Evolutionary conservation across 2,329 filamentous ascomycete genomes (phyloP), one percentile per base, ranked within the genome.

Genomic region (Fusarium marasasianum): DNA sequence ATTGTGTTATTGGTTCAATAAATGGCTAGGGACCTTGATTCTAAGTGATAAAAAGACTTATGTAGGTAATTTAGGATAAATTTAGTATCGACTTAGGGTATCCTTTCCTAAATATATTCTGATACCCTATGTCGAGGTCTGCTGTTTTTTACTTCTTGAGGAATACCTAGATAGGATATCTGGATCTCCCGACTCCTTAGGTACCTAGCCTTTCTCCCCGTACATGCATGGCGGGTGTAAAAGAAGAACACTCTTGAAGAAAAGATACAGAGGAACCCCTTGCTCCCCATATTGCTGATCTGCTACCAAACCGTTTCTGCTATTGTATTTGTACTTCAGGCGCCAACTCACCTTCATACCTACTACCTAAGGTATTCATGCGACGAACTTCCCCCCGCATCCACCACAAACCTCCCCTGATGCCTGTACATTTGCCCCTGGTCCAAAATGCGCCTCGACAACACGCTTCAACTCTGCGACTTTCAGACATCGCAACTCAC

Each of bases 401-500:
- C 81, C 81, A 22, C 84, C 84, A 26, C 84, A 85, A 8, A 79
- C 74, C 43, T 84, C 81, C 3, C 78, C 80, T 8, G 80, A 78
- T 10, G 80, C 73, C 33, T 82, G 80, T 5, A 82, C 71, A 35
- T 70, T 66, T 9, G 78, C 76, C 3, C 78, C 80, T 1, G 73
- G 60, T 1, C 80, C 80, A 9, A 83, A 65, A 38, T 81, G 72
- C 60, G 79, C 70, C 40, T 76, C 68, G 5, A 81, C 82, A 18
- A 84, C 77, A 29, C 73, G 79, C 6, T 77, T 72, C 29, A 90
- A 79, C 70, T 86, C 83, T 9, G 83, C 80, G 0, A 83, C 78
- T 51, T 85, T 83, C 26, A 90, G 82, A 13, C 87, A 89, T 31
- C 88, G 84, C 33, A 84, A 79, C 22, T 85, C 86, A 73, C 89